A percentile compares a stretch with the other conserved stretches of the same genome.
Conservation (phyloP, 176 grass and related monocot genomes). For the Rhipidocladum racemiflorum region DNA sequence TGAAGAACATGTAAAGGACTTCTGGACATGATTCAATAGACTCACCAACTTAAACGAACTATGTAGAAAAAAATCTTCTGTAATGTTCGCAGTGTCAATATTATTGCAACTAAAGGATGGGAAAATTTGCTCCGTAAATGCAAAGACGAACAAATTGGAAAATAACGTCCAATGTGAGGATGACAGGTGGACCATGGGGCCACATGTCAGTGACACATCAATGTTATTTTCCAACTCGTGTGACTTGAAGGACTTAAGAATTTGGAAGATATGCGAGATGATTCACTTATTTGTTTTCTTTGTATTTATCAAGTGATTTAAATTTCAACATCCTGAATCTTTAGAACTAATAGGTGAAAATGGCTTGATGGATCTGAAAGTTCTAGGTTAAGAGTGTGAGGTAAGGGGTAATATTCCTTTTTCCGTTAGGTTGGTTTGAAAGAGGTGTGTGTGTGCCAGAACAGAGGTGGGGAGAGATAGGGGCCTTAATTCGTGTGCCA, state of each 20-base stretch:
- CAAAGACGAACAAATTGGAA: too few relatives aligned
- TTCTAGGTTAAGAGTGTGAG: neutral
- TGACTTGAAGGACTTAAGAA: neutral
- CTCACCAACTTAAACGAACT: neutral
- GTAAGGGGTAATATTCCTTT: neutral
- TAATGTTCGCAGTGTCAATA: neutral
- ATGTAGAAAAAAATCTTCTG: too few relatives aligned
- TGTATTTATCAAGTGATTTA: neutral
- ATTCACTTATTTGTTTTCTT: neutral
- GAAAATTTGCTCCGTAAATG: too few relatives aligned
- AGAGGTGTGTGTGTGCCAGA: neutral
- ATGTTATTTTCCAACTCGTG: too few relatives aligned
- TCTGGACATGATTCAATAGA: neutral
- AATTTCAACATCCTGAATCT: neutral
- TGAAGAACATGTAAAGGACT: neutral
- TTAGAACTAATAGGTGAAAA: neutral
- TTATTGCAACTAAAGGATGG: neutral
- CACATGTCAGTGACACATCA: too few relatives aligned
- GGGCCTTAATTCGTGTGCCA: neutral
- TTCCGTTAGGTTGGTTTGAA: neutral
- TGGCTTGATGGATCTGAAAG: neutral
- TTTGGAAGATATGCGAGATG: neutral
- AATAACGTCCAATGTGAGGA: too few relatives aligned
- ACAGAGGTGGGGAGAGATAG: neutral
- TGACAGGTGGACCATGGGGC: too few relatives aligned